Evolutionary conservation across 208 protist genomes (phyloP).

Genomic region (Acanthamoeba lenticulata): DNA sequence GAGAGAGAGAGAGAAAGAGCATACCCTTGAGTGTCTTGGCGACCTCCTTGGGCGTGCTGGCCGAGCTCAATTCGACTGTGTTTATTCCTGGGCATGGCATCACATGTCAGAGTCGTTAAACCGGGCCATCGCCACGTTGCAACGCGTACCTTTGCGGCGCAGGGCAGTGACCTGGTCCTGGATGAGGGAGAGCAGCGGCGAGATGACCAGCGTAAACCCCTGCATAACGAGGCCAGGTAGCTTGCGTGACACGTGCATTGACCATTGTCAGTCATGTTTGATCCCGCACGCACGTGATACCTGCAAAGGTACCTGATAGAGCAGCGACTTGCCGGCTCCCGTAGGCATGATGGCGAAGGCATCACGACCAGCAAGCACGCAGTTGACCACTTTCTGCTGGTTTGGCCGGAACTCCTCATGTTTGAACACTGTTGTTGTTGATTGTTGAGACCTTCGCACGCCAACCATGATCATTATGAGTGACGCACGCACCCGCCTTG

Average conservation of each 20-base stretch:
- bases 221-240: slow-evolving; percentile 83
- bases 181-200: slow-evolving; percentile 95
- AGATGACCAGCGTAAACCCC: slow-evolving; percentile 91
- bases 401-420: slow-evolving; percentile 88
- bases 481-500: not conserved
- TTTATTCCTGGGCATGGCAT: not conserved
- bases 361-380: slow-evolving; percentile 90
- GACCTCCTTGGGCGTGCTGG: not conserved
- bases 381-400: slow-evolving; percentile 95
- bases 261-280: too few relatives aligned
- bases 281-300: too few relatives aligned
- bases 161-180: slow-evolving; percentile 91
- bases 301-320: slow-evolving; percentile 83
- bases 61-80: not conserved
- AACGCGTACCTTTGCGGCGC: not conserved
- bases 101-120: not conserved
- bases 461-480: not conserved
- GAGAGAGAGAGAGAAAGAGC: not conserved
- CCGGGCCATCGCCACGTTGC: not conserved
- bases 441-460: too few relatives aligned
- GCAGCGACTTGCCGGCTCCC: slow-evolving; percentile 88
- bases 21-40: not conserved
- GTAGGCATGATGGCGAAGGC: slow-evolving; percentile 93
- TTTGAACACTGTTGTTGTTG: slow-evolving; percentile 75
- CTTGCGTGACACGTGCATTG: slow-evolving; percentile 71